A percentile compares a stretch with the other conserved stretches of the same genome.
These are phyloP conservation scores for Colletotrichum siamense DNA, from an alignment of 2,329 filamentous ascomycete genomes.

Conservation along the genomic window DNA sequence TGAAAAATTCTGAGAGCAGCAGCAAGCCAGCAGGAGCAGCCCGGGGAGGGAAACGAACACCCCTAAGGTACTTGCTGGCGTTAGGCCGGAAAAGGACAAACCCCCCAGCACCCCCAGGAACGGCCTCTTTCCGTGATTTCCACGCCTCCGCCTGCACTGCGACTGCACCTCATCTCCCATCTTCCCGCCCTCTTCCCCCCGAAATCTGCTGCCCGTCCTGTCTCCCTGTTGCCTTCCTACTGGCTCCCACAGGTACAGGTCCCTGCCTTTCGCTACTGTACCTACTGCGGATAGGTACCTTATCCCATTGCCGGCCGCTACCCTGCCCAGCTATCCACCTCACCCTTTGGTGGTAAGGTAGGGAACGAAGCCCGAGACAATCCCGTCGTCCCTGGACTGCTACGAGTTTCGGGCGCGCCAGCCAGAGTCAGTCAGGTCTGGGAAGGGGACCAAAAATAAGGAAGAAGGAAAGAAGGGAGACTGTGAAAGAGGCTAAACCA, in stretches of 20 bases:
- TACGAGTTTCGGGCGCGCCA: constrained; percentile 16
- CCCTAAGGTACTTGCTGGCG: background rate
- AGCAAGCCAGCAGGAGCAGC: background rate
- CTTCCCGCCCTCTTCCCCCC: background rate
- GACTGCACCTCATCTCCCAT: background rate
- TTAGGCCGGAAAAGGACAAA: constrained; percentile 6
- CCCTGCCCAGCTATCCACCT: background rate
- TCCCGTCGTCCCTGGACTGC: background rate
- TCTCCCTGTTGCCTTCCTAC: background rate
- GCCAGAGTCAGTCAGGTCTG: constrained; percentile 12
- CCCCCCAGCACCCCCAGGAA: background rate
- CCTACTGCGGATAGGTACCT: background rate
- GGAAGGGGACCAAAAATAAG: constrained; percentile 1
- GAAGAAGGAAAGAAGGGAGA: constrained; percentile 5
- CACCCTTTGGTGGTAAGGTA: background rate
- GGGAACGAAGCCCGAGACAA: constrained; percentile 16
- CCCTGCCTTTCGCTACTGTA: background rate
- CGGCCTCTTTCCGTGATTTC: constrained; percentile 10
- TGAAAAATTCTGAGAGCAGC: constrained; percentile 2
- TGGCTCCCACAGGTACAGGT: background rate
- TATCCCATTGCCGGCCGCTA: background rate
- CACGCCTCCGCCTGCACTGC: constrained; percentile 1
- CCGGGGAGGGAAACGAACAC: constrained; percentile 12
- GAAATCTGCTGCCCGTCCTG: background rate
- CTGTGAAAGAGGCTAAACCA: background rate